Percentiles rank a stretch among this genome's conserved stretches.
Evolutionary conservation across 75 land plant genomes (phyloP).

Genomic region (Larix kaempferi): DNA sequence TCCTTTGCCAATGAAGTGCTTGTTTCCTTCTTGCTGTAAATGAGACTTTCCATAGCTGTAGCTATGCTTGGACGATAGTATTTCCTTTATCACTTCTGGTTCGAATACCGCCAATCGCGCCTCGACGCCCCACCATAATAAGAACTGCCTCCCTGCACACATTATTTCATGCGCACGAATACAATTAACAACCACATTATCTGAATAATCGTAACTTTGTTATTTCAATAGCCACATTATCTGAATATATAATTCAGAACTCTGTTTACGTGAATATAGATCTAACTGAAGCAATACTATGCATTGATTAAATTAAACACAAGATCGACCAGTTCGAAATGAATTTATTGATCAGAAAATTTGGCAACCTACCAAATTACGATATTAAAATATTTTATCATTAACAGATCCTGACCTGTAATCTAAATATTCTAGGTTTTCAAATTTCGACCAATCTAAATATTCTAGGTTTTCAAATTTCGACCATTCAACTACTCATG

Average conservation of each 20-base stretch:
- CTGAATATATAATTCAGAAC: too few species aligned
- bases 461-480: too few species aligned
- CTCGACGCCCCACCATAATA: constrained; percentile 75
- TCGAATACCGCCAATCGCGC: constrained; percentile 68
- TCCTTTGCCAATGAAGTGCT: constrained; percentile 20
- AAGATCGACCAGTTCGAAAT: too few species aligned
- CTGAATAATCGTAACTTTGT: background rate
- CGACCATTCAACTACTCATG: too few species aligned
- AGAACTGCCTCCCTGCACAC: constrained; percentile 61
- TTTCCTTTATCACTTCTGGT: constrained; percentile 62
- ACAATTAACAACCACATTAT: background rate
- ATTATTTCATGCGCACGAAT: background rate
- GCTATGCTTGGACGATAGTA: constrained; percentile 50
- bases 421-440: too few species aligned
- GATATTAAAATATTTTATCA: too few species aligned
- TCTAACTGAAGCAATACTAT: background rate
- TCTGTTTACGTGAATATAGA: too few species aligned
- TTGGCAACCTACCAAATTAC: too few species aligned
- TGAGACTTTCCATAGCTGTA: constrained; percentile 19
- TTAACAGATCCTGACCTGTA: too few species aligned
- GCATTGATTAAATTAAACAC: background rate
- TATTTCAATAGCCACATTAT: background rate
- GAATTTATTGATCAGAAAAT: too few species aligned
- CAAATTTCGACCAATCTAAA: too few species aligned
- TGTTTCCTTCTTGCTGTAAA: constrained; percentile 16